A percentile compares a stretch with the other conserved stretches of the same genome.
These are phyloP conservation scores for Saccharomycopsis fibuligera DNA, from an alignment of 805 yeast species.

Conservation along the genomic window DNA sequence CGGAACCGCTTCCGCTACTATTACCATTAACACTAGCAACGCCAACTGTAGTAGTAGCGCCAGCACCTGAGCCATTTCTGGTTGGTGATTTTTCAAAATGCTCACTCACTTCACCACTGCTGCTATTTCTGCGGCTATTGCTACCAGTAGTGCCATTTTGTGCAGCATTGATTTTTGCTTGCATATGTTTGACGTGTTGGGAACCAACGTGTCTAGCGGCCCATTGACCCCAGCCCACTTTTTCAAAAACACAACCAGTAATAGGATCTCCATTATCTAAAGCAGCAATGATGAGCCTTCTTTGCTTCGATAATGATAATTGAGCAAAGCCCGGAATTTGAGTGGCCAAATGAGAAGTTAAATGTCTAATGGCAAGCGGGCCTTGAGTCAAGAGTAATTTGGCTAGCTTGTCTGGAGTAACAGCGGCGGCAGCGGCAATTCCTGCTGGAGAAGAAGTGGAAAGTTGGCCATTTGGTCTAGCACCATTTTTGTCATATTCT, in stretches of 20 bases:
- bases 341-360: slow-evolving; percentile 67
- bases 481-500: slow-evolving; percentile 14
- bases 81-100: not conserved
- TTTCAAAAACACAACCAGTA: slow-evolving; percentile 64
- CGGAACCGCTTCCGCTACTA: slow-evolving; percentile 3
- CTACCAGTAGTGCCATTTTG: not conserved
- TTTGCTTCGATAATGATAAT: slow-evolving; percentile 78
- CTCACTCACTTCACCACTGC: too few species aligned
- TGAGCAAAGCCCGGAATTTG: slow-evolving; percentile 78
- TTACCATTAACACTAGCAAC: not conserved
- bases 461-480: slow-evolving; percentile 28
- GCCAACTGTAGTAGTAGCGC: not conserved
- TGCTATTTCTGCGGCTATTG: not conserved
- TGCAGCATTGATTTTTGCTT: slow-evolving; percentile 16
- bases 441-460: slow-evolving; percentile 86
- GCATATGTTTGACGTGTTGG: slow-evolving; percentile 26
- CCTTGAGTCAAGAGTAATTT: slow-evolving; percentile 65
- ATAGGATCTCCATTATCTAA: slow-evolving; percentile 63
- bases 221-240: slow-evolving; percentile 99
- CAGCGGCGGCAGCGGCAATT: slow-evolving; percentile 77
- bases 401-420: slow-evolving; percentile 75
- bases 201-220: slow-evolving; percentile 54
- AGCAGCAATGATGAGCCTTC: slow-evolving; percentile 84
- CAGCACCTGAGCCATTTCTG: not conserved
- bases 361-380: slow-evolving; percentile 85